Conservation (phyloP, 2,329 filamentous ascomycete species). For the Pseudopyrenochaeta lycopersici region DNA sequence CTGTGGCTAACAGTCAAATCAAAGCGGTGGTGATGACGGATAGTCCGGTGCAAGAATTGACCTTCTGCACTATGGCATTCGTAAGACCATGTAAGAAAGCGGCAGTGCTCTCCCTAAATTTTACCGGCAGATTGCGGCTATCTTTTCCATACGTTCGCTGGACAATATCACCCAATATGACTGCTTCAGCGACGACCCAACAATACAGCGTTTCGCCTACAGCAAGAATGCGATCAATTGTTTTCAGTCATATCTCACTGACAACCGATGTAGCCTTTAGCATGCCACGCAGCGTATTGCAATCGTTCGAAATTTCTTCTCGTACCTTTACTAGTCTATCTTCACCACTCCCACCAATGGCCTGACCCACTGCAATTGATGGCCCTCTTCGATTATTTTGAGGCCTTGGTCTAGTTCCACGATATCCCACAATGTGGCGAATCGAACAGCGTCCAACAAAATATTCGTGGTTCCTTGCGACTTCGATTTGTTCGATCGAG, state of each 20-base stretch:
- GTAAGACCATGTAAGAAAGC: slow-evolving; percentile 10
- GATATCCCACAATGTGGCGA: slow-evolving; percentile 46
- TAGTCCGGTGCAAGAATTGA: slow-evolving; percentile 50
- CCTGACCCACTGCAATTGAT: slow-evolving; percentile 68
- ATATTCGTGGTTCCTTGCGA: slow-evolving; percentile 89
- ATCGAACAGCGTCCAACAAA: slow-evolving; percentile 54
- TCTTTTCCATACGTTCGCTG: slow-evolving; percentile 60
- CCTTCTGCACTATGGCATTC: slow-evolving; percentile 45
- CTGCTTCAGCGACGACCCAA: slow-evolving; percentile 10
- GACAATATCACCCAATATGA: slow-evolving; percentile 6
- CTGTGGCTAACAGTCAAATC: too few species aligned
- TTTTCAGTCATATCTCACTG: slow-evolving; percentile 17
- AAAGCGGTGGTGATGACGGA: slow-evolving; percentile 61
- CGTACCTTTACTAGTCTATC: slow-evolving; percentile 66
- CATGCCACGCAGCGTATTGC: slow-evolving; percentile 77
- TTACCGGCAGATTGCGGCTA: slow-evolving; percentile 54
- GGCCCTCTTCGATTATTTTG: slow-evolving; percentile 80
- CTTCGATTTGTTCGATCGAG: slow-evolving; percentile 90
- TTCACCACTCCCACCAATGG: slow-evolving; percentile 69
- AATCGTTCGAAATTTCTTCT: slow-evolving; percentile 61
- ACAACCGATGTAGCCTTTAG: slow-evolving; percentile 59
- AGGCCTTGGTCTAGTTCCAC: slow-evolving; percentile 74
- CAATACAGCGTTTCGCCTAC: slow-evolving; percentile 18
- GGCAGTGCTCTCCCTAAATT: slow-evolving; percentile 41
- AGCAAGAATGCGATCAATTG: slow-evolving; percentile 14